Evolutionary conservation across 2,329 filamentous ascomycete species (phyloP), one percentile per base, ranked within the genome.

Genomic region (Colletotrichum tabaci): DNA sequence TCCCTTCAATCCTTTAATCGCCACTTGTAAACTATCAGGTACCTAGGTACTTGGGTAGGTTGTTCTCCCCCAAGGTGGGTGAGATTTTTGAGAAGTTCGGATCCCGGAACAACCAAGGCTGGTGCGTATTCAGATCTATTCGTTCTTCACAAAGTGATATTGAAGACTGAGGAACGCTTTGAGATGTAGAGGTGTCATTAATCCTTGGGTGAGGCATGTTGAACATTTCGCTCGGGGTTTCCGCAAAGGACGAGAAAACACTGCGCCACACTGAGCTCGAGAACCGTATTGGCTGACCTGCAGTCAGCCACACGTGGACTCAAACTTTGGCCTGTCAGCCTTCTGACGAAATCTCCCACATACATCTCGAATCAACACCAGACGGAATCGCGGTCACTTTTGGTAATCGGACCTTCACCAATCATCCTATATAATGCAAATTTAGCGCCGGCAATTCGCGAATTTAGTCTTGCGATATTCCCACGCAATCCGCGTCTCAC

Each of bases 311-410:
- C 63, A 38, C 23, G n/a, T 57, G 38, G 62, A 65, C 47, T 62
- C 35, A 2, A 44, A 44, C 42, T 26, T 26, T 18, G 44, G 18
- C 30, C 56, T 23, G 16, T 49, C 35, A 61, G 42, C 68, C 35
- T 50, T 62, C 52, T 13, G n/a, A 61, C 35, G n/a, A 52, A 71
- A 50, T 21, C 56, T 62, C 50, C 64, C 64, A 67, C 44, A 52
- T 40, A 42, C 64, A 71, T 67, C 68, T 40, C 61, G 42, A 53
- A 62, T 35, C 67, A 52, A 66, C 42, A 56, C 7, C 57, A 16
- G 23, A 66, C 62, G 47, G 47, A 49, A 40, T 26, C 21, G 35
- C 52, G 52, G 16, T 30, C 21, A 21, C 21, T 21, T 44, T 35
- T 66, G 47, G 42, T 23, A 46, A n/a, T 38, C 60, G 23, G 15